Base-by-base conservation (phyloP, 306 rosid species). In the Geum urbanum region DNA sequence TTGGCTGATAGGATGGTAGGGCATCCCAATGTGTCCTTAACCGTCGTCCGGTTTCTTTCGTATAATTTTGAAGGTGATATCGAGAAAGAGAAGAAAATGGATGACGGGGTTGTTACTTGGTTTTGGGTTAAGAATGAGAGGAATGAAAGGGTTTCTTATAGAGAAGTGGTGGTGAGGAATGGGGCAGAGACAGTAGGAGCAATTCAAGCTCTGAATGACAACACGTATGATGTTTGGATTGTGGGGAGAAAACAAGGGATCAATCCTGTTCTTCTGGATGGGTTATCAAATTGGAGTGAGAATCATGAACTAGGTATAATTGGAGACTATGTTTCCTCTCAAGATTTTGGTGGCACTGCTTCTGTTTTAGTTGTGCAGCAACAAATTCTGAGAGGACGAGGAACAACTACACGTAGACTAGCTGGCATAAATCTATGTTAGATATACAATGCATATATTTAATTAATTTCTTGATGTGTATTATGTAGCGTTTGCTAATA, bases 81-180 rank as follows among this genome's bases (percentile, higher is more conserved):
- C 51, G 95, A 86, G 66, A 57, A 74, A 19, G 98, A 92, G 91
- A 92, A 83, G 83, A 92, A 92, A 76, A 75, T 92, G 15, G 98
- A 92, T 51, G 98, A 92, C 70, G 98, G 95, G 6, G 55, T 77
- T 19, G 89, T 88, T 59, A 92, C 96, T 0, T 89, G 88, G 96
- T 89, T 92, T 66, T 92, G 95, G 91, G 91, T 92, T 3, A 92
- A 89, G 80, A 89, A 92, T 54, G 96, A 92, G 78, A 11, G 13
- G 9, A 86, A 89, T 61, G 53, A 71, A 2, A 77, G 83, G 59
- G 87, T 92, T 72, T 22, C 40, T 46, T 92, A 89, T 4, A 86
- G 76, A 60, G 96, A 92, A 45, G 87, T 92, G 37, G 82, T 85
- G 8, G 96, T 88, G 32, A 78, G 20, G 44, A 80, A 83, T 72